Conservation (phyloP, 805 yeast genomes). For the Nakazawaea populi region DNA sequence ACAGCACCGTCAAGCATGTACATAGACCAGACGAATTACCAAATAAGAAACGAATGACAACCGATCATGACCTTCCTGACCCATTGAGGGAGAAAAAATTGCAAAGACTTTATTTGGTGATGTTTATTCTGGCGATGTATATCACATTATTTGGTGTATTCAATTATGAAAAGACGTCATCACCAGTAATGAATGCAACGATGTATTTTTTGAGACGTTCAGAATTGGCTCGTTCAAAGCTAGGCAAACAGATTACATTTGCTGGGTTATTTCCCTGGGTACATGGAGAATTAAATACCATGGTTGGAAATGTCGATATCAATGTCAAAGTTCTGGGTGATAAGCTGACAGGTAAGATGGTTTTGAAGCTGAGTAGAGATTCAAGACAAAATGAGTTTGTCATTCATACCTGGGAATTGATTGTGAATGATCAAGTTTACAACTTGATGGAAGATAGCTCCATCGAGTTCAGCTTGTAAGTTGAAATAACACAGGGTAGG, state of each 20-base stretch:
- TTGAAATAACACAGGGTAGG: background rate
- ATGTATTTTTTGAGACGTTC: constrained; percentile 82
- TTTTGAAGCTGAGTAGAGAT: constrained; percentile 68
- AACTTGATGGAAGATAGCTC: constrained; percentile 46
- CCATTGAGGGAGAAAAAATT: constrained; percentile 52
- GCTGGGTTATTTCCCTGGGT: constrained; percentile 84
- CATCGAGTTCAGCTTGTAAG: constrained; percentile 20
- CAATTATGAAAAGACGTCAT: constrained; percentile 88
- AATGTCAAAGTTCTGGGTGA: constrained; percentile 66
- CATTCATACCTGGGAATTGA: constrained; percentile 59
- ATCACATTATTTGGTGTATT: constrained; percentile 60
- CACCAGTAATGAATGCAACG: constrained; percentile 85
- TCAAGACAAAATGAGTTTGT: constrained; percentile 50
- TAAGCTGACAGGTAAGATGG: constrained; percentile 43
- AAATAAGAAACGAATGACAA: constrained; percentile 42
- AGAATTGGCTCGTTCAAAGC: constrained; percentile 45
- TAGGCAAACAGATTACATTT: constrained; percentile 77
- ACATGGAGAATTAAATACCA: constrained; percentile 76
- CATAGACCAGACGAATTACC: constrained; percentile 10
- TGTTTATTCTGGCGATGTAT: constrained; percentile 49
- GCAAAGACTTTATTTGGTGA: constrained; percentile 47
- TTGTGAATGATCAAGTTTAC: constrained; percentile 30
- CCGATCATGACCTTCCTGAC: constrained; percentile 80
- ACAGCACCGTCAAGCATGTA: background rate
- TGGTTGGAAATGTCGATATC: constrained; percentile 74